Percentiles rank a stretch among this genome's conserved stretches.
phyloP scores from a whole-genome alignment of 2,329 filamentous ascomycete species.

The Zasmidium cellare region DNA sequence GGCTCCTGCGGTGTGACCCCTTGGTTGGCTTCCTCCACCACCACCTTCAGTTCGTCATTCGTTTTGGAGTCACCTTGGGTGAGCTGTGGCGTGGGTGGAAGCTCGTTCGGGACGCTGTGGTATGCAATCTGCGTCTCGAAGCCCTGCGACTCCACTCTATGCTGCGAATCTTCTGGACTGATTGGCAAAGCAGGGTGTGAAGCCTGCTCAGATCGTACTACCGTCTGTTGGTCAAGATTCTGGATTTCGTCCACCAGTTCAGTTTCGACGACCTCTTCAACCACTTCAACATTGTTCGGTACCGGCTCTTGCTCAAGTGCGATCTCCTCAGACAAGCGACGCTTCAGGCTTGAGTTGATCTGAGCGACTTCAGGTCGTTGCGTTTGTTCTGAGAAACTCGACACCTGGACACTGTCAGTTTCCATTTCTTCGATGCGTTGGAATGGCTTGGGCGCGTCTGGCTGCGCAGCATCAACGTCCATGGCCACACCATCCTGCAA shows the following conservation, averaged over 20 bases:
- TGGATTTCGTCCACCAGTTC: neutral
- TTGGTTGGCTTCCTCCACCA: conserved; percentile 3
- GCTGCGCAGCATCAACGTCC: conserved; percentile 1
- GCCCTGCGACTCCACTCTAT: conserved; percentile 11
- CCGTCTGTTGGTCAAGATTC: neutral
- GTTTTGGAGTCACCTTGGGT: conserved; percentile 32
- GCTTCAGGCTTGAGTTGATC: neutral
- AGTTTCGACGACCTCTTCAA: neutral
- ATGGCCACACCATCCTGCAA: neutral
- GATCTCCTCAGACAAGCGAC: neutral
- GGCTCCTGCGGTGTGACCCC: neutral
- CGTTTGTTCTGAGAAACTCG: neutral
- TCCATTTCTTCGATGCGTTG: neutral
- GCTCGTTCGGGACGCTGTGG: neutral
- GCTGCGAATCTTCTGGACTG: conserved; percentile 23
- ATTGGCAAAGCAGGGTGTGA: conserved; percentile 17
- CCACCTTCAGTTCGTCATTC: conserved; percentile 9
- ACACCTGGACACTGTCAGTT: neutral
- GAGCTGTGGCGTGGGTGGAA: conserved; percentile 40
- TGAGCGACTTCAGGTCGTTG: neutral
- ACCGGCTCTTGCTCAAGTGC: neutral
- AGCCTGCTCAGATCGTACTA: neutral
- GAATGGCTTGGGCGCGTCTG: no score
- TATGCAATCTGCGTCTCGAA: conserved; percentile 10
- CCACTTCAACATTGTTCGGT: neutral